A percentile compares a stretch with the other conserved stretches of the same genome.
phyloP scores from a whole-genome alignment of 2,329 filamentous ascomycete genomes.

The Meredithiella fracta region DNA sequence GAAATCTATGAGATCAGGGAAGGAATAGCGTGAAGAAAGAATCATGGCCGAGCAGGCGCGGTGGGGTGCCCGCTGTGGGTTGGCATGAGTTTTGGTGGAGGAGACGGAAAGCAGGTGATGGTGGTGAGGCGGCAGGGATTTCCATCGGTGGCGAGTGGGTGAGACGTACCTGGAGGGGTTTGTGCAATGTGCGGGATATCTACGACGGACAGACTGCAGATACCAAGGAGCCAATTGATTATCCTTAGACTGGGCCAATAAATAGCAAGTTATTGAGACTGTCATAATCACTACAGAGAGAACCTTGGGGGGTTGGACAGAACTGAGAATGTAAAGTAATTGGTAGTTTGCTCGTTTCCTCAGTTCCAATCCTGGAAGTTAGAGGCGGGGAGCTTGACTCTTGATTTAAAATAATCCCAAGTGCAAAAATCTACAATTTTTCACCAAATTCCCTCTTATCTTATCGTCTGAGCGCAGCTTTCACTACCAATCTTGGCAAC shows the following conservation, averaged over 20 bases:
- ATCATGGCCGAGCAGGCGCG: not conserved
- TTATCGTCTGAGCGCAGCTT: constrained; percentile 7
- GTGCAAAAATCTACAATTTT: too few relatives aligned
- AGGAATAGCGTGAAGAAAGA: not conserved
- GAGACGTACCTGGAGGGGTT: not conserved
- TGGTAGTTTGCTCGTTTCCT: not conserved
- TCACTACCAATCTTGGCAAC: too few relatives aligned
- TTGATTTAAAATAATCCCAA: too few relatives aligned
- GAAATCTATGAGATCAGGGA: not conserved
- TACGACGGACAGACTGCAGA: not conserved
- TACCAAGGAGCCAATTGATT: too few relatives aligned
- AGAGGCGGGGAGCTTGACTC: not conserved
- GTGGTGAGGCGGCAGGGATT: not conserved
- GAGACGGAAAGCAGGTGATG: not conserved
- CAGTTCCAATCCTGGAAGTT: not conserved
- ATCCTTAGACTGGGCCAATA: not conserved
- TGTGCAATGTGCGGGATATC: not conserved
- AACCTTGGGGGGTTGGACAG: not conserved
- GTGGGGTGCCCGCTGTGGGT: too few relatives aligned
- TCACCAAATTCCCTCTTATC: constrained; percentile 11
- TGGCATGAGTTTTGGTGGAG: not conserved
- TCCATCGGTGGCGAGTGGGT: not conserved
- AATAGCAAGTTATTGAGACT: not conserved
- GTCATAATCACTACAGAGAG: not conserved
- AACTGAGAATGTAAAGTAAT: not conserved